Percentiles rank a stretch among this genome's conserved stretches.
Evolutionary conservation across 2,329 filamentous ascomycete genomes (phyloP).

Genomic region (Pseudocercospora crystallina): DNA sequence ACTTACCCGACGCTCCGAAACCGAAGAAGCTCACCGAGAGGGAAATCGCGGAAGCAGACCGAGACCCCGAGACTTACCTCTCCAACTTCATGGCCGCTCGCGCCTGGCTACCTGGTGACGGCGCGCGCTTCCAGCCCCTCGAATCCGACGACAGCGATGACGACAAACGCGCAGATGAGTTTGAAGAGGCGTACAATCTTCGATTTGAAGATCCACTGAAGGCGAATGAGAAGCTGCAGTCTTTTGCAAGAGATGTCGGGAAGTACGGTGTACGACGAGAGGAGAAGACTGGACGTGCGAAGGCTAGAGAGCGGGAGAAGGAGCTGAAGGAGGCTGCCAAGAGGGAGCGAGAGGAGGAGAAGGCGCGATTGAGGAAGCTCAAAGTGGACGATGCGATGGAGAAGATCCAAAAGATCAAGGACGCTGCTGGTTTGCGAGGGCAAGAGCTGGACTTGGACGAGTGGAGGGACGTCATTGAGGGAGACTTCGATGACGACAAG

Average conservation of each 20-base stretch:
- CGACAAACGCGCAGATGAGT: constrained; percentile 74
- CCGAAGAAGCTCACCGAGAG: constrained; percentile 50
- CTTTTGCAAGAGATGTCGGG: constrained; percentile 84
- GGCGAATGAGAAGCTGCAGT: constrained; percentile 81
- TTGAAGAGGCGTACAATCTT: constrained; percentile 91
- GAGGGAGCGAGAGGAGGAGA: constrained; percentile 72
- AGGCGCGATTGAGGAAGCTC: constrained; percentile 77
- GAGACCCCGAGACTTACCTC: constrained; percentile 88
- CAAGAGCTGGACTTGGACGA: constrained; percentile 70
- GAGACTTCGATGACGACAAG: constrained; percentile 80
- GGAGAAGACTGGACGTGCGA: constrained; percentile 77
- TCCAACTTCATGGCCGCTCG: constrained; percentile 92
- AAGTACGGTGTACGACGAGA: constrained; percentile 84
- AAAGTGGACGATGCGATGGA: constrained; percentile 88
- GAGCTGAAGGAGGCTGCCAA: constrained; percentile 78
- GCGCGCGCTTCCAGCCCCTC: constrained; percentile 72
- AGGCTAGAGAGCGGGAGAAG: constrained; percentile 73
- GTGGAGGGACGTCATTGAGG: constrained; percentile 81
- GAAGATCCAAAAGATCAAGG: constrained; percentile 83
- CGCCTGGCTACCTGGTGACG: constrained; percentile 76
- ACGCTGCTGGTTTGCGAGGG: constrained; percentile 77
- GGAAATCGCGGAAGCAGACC: constrained; percentile 74
- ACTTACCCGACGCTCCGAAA: constrained; percentile 22
- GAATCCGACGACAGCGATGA: constrained; percentile 88
- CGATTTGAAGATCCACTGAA: constrained; percentile 90